Percentiles rank a stretch among this genome's conserved stretches.
These are phyloP conservation scores for Evernia prunastri DNA, from an alignment of 495 filamentous ascomycete species.

Conservation along the genomic window DNA sequence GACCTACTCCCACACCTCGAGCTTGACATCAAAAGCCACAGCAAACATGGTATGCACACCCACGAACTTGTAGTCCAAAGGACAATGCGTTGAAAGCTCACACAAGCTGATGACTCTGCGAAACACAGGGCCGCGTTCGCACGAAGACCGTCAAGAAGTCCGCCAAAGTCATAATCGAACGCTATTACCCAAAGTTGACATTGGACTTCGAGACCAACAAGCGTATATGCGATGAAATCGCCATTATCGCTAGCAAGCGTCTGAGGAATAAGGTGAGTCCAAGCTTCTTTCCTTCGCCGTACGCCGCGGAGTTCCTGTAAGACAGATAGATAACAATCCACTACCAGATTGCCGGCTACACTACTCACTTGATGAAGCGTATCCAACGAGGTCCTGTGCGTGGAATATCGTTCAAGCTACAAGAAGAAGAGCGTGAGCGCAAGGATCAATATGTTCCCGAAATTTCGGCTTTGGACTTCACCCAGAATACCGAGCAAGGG, in stretches of 20 bases:
- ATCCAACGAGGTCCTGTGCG: constrained; percentile 98
- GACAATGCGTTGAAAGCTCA: background rate
- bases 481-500: constrained; percentile 81
- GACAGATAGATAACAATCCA: background rate
- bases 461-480: constrained; percentile 95
- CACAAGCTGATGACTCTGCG: constrained; percentile 36
- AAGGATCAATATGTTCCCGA: constrained; percentile 99
- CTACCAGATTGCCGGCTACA: constrained; percentile 90
- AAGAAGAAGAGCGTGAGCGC: constrained; percentile 99
- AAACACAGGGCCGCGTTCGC: constrained; percentile 77
- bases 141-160: constrained; percentile 99
- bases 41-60: constrained; percentile 15
- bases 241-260: constrained; percentile 97
- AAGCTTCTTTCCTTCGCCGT: background rate
- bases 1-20: background rate
- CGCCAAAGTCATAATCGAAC: constrained; percentile 99
- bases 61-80: background rate
- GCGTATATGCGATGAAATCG: constrained; percentile 99
- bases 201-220: constrained; percentile 99
- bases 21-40: background rate
- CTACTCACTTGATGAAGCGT: constrained; percentile 96
- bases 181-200: constrained; percentile 96
- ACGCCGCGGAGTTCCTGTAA: background rate
- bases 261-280: constrained; percentile 86
- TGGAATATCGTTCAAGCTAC: constrained; percentile 99